Percentiles rank a stretch among this genome's conserved stretches.
phyloP scores from a whole-genome alignment of 2,329 filamentous ascomycete species.

The Hypoxylon sp. region DNA sequence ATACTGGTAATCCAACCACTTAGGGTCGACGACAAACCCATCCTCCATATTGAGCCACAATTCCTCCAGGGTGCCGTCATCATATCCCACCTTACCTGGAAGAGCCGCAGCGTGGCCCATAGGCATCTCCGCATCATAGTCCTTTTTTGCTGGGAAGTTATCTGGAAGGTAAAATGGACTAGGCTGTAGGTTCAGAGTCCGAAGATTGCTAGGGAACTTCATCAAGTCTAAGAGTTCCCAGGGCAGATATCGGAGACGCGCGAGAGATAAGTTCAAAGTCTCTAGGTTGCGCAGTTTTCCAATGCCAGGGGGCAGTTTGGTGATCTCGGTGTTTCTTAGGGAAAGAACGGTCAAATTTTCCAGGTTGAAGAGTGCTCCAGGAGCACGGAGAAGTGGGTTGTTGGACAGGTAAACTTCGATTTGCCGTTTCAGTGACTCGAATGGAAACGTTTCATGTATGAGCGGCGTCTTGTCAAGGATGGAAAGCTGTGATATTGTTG shows the following conservation, averaged over 20 bases:
- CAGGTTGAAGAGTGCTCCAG: slow-evolving; percentile 73
- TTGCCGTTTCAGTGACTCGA: slow-evolving; percentile 70
- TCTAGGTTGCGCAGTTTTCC: slow-evolving; percentile 70
- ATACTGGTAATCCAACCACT: background rate
- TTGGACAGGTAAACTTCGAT: slow-evolving; percentile 73
- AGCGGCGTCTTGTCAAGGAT: slow-evolving; percentile 69
- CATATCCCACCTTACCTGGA: background rate
- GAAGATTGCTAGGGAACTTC: slow-evolving; percentile 61
- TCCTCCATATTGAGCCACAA: slow-evolving; percentile 42
- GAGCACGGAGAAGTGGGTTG: slow-evolving; percentile 71
- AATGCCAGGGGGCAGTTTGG: slow-evolving; percentile 73
- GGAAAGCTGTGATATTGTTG: slow-evolving; percentile 69
- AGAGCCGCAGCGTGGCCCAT: background rate
- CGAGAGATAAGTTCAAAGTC: slow-evolving; percentile 77
- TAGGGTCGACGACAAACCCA: background rate
- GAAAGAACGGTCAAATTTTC: slow-evolving; percentile 75
- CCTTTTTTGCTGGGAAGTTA: background rate
- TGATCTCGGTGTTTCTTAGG: slow-evolving; percentile 74
- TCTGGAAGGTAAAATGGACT: slow-evolving; percentile 72
- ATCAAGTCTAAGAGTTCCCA: slow-evolving; percentile 74
- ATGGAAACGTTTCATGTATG: slow-evolving; percentile 70
- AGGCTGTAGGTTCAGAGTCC: slow-evolving; percentile 70
- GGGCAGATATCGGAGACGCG: slow-evolving; percentile 72
- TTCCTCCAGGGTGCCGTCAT: slow-evolving; percentile 11
- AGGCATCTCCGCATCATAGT: background rate